Percentiles rank a stretch among this genome's conserved stretches.
phyloP scores from a whole-genome alignment of 345 rosid genomes.

The Populus pruinosa region DNA sequence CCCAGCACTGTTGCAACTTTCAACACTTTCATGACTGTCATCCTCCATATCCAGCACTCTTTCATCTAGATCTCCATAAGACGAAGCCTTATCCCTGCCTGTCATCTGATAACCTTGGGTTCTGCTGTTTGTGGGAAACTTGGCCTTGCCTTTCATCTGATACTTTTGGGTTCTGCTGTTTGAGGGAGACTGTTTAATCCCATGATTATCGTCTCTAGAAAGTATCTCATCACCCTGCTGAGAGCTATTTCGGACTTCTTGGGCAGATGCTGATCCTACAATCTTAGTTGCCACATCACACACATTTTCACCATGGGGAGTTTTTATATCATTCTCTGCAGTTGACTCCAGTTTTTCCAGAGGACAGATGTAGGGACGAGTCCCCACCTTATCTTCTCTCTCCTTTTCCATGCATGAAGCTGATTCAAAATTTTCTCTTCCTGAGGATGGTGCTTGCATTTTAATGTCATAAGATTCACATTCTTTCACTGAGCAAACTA shows the following conservation, averaged over 20 bases:
- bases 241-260: conserved; percentile 26
- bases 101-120: conserved; percentile 27
- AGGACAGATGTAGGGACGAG: conserved; percentile 14
- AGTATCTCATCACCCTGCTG: conserved; percentile 29
- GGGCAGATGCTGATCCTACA: conserved; percentile 28
- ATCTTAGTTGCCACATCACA: conserved; percentile 21
- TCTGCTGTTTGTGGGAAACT: conserved; percentile 35
- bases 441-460: conserved; percentile 8
- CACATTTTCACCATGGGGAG: conserved; percentile 22
- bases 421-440: conserved; percentile 19
- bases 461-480: conserved; percentile 24
- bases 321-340: conserved; percentile 48
- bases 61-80: conserved; percentile 48
- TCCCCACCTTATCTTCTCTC: conserved; percentile 15
- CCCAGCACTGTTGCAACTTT: conserved; percentile 70
- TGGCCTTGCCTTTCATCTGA: conserved; percentile 50
- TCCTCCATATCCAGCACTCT: conserved; percentile 39
- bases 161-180: conserved; percentile 29
- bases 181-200: conserved; percentile 25
- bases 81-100: conserved; percentile 63
- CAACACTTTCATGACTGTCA: conserved; percentile 81
- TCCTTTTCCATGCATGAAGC: conserved; percentile 25
- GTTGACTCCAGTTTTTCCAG: conserved; percentile 53
- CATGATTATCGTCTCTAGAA: conserved; percentile 19
- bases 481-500: conserved; percentile 10